Base-by-base conservation (phyloP, 2,329 filamentous ascomycete genomes). In the Talaromyces sp. region DNA sequence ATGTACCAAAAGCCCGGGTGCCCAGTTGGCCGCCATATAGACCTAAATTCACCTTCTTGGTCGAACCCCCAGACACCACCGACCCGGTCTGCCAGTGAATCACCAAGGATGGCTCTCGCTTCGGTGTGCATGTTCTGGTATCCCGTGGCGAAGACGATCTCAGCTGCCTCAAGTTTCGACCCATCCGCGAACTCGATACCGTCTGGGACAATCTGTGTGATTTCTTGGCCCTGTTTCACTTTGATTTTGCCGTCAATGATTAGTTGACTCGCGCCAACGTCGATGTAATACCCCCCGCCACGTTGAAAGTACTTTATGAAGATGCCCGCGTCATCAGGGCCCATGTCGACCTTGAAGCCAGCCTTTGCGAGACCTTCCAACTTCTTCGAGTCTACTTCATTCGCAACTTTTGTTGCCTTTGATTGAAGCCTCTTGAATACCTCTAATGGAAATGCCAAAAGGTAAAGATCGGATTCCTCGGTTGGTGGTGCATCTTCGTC, bases 201-300 rank as follows among this genome's bases (percentile, higher is more conserved):
- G 0, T 77, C 67, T 0, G 81, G 75, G 0, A 83, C 73, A 0
- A 89, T 76, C 59, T 79, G 74, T 2, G 74, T 71, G 10, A 89
- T 82, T 46, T 86, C 83, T 32, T 83, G 80, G 0, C 84, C 85
- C 56, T 86, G 83, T 69, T 86, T 87, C 38, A 90, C 77, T 66
- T 84, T 84, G 70, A 90, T 83, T 68, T 84, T 85, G 0, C 86
- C 85, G 12, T 87, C 83, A 2, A 78, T 77, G 61, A 90, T 87
- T 26, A 89, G 77, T 66, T 83, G 73, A 0, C 82, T 83, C 0
- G 81, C 83, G 0, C 88, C 88, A 1, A 88, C 85, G 62, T 90
- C 85, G 63, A 89, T 87, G 72, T 89, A 89, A 68, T 89, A 89
- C 0, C 87, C 87, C 0, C 88, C 87, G 1, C 86, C 86, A 2